A percentile compares a stretch with the other conserved stretches of the same genome.
Conservation (phyloP, 768 basidiomycete species). For the Macrolepiota fuliginosa region DNA sequence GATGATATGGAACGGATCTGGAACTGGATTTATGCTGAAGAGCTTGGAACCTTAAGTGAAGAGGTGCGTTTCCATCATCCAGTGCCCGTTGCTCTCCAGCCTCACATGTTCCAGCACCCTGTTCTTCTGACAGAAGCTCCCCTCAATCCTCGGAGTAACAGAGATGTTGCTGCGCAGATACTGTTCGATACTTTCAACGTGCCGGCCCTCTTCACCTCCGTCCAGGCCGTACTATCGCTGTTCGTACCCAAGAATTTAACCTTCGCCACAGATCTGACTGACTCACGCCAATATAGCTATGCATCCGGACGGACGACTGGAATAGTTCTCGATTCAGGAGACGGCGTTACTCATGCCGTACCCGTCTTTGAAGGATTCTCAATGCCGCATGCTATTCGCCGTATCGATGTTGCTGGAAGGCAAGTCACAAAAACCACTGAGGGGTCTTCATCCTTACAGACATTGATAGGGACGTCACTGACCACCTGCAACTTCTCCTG, state of each 20-base stretch:
- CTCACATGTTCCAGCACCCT: slow-evolving; percentile 67
- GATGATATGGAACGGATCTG: slow-evolving; percentile 99
- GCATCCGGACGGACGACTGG: slow-evolving; percentile 98
- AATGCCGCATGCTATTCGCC: slow-evolving; percentile 96
- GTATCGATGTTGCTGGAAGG: slow-evolving; percentile 97
- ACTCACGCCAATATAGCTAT: slow-evolving; percentile 56
- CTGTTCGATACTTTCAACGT: slow-evolving; percentile 99
- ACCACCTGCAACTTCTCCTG: slow-evolving; percentile 90
- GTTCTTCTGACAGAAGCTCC: slow-evolving; percentile 97
- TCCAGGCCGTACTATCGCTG: slow-evolving; percentile 96
- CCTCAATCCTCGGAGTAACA: slow-evolving; percentile 92
- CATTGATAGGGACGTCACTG: slow-evolving; percentile 82
- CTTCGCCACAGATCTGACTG: slow-evolving; percentile 14
- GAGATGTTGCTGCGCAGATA: slow-evolving; percentile 96
- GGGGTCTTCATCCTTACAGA: slow-evolving; percentile 18
- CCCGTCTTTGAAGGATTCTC: slow-evolving; percentile 99
- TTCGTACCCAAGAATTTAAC: slow-evolving; percentile 38
- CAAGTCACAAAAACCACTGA: slow-evolving; percentile 25
- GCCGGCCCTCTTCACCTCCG: slow-evolving; percentile 93
- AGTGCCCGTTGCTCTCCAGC: slow-evolving; percentile 14
- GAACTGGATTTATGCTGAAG: slow-evolving; percentile 97
- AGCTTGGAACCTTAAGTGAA: slow-evolving; percentile 92
- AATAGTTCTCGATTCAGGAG: slow-evolving; percentile 98
- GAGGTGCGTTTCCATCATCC: slow-evolving; percentile 58
- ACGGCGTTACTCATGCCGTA: slow-evolving; percentile 98